phyloP scores from a whole-genome alignment of 768 basidiomycete genomes.

The Astraeus odoratus region DNA sequence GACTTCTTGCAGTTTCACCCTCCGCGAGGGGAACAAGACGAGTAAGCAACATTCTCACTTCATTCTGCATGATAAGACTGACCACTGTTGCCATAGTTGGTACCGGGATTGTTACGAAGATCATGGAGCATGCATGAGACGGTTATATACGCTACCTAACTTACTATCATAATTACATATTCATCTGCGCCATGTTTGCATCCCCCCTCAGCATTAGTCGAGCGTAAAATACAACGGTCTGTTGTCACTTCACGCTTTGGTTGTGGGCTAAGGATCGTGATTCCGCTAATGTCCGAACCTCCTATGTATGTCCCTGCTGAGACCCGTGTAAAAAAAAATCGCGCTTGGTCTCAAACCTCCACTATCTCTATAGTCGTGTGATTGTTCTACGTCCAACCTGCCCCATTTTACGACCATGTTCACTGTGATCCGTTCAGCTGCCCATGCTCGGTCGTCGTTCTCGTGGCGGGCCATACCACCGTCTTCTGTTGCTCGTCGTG shows the following conservation, averaged over 20 bases:
- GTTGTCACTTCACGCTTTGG: not conserved
- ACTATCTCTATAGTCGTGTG: slow-evolving; percentile 1
- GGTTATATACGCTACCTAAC: slow-evolving; percentile 11
- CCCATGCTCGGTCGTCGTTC: not conserved
- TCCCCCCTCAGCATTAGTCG: slow-evolving; percentile 18
- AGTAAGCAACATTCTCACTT: slow-evolving; percentile 39
- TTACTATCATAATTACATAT: slow-evolving; percentile 14
- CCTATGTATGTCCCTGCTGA: slow-evolving; percentile 2
- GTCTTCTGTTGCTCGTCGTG: not conserved
- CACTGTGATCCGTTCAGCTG: not conserved
- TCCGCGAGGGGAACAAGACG: slow-evolving; percentile 92
- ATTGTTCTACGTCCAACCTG: not conserved
- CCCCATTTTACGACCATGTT: slow-evolving; percentile 5
- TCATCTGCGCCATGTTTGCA: slow-evolving; percentile 11
- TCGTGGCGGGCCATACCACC: not conserved
- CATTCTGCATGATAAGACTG: slow-evolving; percentile 4
- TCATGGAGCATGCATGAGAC: slow-evolving; percentile 41
- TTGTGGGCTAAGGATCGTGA: not conserved
- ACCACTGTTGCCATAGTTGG: slow-evolving; percentile 52
- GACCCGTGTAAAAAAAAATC: not conserved
- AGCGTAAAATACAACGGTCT: slow-evolving; percentile 4
- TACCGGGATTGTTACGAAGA: slow-evolving; percentile 90
- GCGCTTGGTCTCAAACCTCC: slow-evolving; percentile 7
- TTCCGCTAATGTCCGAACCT: slow-evolving; percentile 5
- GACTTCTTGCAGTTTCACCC: slow-evolving; percentile 54